Evolutionary conservation across 108 stramenopile species (phyloP).

Genomic region (Nannochloropsis salina): DNA sequence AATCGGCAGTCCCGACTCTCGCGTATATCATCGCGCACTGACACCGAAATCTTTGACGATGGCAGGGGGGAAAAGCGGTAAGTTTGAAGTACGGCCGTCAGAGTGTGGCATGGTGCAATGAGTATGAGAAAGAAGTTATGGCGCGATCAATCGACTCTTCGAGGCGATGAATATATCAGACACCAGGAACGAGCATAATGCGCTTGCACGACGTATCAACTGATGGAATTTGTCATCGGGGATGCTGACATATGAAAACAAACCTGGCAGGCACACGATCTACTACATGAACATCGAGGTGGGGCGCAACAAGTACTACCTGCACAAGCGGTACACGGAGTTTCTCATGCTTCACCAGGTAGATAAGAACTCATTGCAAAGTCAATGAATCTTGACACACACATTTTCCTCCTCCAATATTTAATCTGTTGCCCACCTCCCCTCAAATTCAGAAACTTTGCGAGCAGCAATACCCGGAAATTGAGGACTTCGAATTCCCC

Average conservation of each 20-base stretch:
- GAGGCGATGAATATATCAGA: too few relatives aligned
- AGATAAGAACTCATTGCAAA: background rate
- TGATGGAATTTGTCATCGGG: too few relatives aligned
- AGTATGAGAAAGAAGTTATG: too few relatives aligned
- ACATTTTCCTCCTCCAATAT: background rate
- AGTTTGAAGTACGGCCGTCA: background rate
- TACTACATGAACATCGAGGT: slow-evolving; percentile 17
- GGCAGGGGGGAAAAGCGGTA: slow-evolving; percentile 19
- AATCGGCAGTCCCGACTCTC: background rate
- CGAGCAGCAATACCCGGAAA: slow-evolving; percentile 18
- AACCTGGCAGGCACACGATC: background rate
- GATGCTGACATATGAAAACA: too few relatives aligned
- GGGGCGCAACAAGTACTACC: background rate
- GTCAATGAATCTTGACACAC: background rate
- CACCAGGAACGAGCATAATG: too few relatives aligned
- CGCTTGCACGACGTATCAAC: too few relatives aligned
- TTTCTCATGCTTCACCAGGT: slow-evolving; percentile 8
- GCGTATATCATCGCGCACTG: slow-evolving; percentile 19
- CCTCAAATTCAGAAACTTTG: background rate
- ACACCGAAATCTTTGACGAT: slow-evolving; percentile 18
- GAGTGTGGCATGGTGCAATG: too few relatives aligned
- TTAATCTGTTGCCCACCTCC: background rate
- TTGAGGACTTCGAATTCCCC: background rate
- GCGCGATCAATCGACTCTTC: too few relatives aligned
- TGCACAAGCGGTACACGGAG: background rate